phyloP scores from a whole-genome alignment of 495 filamentous ascomycete species.

The Penicillium soppii region DNA sequence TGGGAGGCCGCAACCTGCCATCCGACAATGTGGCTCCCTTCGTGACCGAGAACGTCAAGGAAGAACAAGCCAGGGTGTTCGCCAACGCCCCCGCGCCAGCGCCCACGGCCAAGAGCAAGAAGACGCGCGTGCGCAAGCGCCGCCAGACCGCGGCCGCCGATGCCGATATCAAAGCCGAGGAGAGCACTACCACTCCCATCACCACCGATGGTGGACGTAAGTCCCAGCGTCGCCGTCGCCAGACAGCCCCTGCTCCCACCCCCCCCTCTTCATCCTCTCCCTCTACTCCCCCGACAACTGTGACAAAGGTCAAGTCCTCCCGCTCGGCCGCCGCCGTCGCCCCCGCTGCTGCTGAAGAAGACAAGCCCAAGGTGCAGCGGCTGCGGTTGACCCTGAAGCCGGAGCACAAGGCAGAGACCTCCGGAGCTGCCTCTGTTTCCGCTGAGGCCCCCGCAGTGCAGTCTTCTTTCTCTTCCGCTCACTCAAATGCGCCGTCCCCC shows the following conservation, averaged over 20 bases:
- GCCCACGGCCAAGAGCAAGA: conserved; percentile 1
- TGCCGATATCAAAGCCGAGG: not conserved
- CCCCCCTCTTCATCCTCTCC: not conserved
- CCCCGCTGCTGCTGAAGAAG: not conserved
- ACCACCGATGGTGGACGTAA: conserved; percentile 3
- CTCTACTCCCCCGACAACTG: conserved; percentile 4
- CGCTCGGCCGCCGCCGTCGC: not conserved
- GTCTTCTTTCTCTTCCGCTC: not conserved
- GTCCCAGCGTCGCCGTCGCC: conserved; percentile 10
- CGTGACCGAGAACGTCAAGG: conserved; percentile 13
- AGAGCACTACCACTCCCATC: not conserved
- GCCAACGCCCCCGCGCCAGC: not conserved
- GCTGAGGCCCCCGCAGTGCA: not conserved
- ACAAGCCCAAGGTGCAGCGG: conserved; percentile 14
- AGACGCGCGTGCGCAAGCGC: conserved; percentile 10
- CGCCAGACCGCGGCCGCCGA: not conserved
- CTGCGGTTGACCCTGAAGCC: conserved; percentile 18
- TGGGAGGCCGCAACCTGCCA: conserved; percentile 41
- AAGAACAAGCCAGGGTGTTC: conserved; percentile 8
- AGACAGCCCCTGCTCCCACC: conserved; percentile 2
- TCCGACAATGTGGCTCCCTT: conserved; percentile 7
- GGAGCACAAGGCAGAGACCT: conserved; percentile 1
- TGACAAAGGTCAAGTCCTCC: not conserved
- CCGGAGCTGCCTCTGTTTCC: not conserved
- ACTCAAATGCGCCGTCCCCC: conserved; percentile 4